Base-by-base conservation (phyloP, 805 yeast genomes). In the Saturnispora hagleri region DNA sequence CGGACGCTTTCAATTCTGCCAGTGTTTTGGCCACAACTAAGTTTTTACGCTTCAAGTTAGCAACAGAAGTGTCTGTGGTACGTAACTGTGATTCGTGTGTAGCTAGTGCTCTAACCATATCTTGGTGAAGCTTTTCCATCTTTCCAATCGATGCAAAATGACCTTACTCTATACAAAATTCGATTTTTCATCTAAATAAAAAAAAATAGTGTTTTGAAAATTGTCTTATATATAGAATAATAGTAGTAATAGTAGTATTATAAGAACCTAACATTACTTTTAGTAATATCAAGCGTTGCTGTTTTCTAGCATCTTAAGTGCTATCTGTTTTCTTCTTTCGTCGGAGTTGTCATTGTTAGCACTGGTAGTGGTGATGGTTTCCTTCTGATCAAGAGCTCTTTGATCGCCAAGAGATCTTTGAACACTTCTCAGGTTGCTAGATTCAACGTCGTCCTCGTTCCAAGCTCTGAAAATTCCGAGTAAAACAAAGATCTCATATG, bases 261-360 rank as follows among this genome's bases (percentile, higher is more conserved):
- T 22, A 5, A 40, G 26, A n/a, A 40, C 26, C 13, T n/a, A 24
- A 24, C 17, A 43, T 24, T 15, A 13, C 5, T 13, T 31, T 13
- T 31, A 4, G 34, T 31, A 31, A 13, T 42, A 43, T 22, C 34
- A 34, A 22, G 59, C 62, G 38, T 63, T 59, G 41, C 63, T 59
- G 56, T 84, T 88, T 60, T 84, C 89, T 47, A 85, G 70, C 17
- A 84, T 87, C 62, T 84, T 85, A 52, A 85, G 67, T 1, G 91
- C 91, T 42, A 84, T 80, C 62, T 82, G 88, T 68, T 87, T 77
- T 67, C 90, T 78, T 66, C 91, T 76, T 60, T 85, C 90, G 20
- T 87, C 88, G 3, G 77, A 83, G 55, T 77, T 79, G 13, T 59
- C 54, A 3, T 60, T 54, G 15, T 52, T 56, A 53, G 51, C 53